Evolutionary conservation across 805 yeast genomes (phyloP), one percentile per base, ranked within the genome.

Genomic region (Wickerhamiella kazuoi): DNA sequence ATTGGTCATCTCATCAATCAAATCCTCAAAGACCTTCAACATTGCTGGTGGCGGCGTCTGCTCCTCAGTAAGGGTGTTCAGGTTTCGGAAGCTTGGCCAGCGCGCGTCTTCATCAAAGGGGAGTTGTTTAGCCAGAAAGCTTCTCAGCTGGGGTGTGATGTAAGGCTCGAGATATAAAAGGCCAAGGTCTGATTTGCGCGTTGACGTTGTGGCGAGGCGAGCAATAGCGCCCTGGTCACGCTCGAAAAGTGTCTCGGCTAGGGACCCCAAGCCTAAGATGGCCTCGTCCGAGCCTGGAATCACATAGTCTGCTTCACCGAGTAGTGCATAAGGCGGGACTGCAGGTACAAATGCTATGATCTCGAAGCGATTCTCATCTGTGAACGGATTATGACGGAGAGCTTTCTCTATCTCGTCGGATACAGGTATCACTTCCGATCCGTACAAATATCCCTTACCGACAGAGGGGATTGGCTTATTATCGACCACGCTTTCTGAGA

Each of bases 91-190:
- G 35, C 15, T 14, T 13, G 26, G 20, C n/a, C 36, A 23, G 17
- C 35, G 34, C 31, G 21, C 37, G 18, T 50, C 54, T 21, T 48
- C 44, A 8, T 32, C 30, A 35, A 48, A 48, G 7, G 53, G 52
- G 26, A 48, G 38, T 1, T 43, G 43, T 32, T 40, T 39, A 24
- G 44, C 19, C 14, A 50, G 32, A 18, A 26, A 28, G 17, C 41
- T 40, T 2, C 39, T 34, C 1, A 19, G 30, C 1, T 17, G 35
- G 1, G 32, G 31, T 1, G 17, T 20, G 9, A 42, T 15, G 13
- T 17, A 39, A 0, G 54, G 54, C 18, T 42, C 43, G 18, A 50
- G 30, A 5, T 34, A 36, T 11, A 42, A 34, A 11, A 50, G 38
- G 17, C 42, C 43, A n/a, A 47, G 20, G 11, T 40, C 35, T 11